Evolutionary conservation across 1,139 yeast species (phyloP).

Genomic region (Pichia sp.): DNA sequence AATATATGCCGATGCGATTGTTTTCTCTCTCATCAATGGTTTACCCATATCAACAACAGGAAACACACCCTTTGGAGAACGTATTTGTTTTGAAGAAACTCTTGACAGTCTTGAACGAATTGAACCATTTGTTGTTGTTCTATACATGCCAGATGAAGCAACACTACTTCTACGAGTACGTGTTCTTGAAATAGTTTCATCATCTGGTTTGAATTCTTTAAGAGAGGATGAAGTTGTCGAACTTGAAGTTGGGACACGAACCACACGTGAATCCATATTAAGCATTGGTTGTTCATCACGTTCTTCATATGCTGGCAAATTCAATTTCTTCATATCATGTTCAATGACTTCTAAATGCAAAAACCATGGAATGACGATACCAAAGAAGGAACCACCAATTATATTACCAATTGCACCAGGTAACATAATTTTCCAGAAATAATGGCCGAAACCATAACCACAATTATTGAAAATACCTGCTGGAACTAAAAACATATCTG

Average conservation of each 20-base stretch:
- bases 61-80: constrained; percentile 74
- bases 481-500: constrained; percentile 70
- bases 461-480: constrained; percentile 69
- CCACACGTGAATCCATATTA: constrained; percentile 74
- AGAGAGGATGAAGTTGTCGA: constrained; percentile 6
- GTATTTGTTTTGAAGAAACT: constrained; percentile 18
- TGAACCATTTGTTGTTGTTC: constrained; percentile 7
- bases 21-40: constrained; percentile 52
- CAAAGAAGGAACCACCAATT: constrained; percentile 67
- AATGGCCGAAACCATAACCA: constrained; percentile 56
- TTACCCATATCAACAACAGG: constrained; percentile 78
- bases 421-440: constrained; percentile 67
- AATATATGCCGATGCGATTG: constrained; percentile 47
- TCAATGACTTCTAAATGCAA: constrained; percentile 70
- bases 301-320: constrained; percentile 64
- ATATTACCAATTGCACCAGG: constrained; percentile 72
- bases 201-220: constrained; percentile 17
- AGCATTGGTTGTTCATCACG: constrained; percentile 80
- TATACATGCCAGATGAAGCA: constrained; percentile 10
- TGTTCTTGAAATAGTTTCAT: constrained; percentile 9
- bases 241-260: constrained; percentile 37
- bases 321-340: constrained; percentile 55
- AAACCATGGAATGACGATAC: constrained; percentile 63
- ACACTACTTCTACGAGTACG: constrained; percentile 1
- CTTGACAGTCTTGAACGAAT: constrained; percentile 6